Base-by-base conservation (phyloP, 108 stramenopile species). In the Nannochloropsis gaditana region DNA sequence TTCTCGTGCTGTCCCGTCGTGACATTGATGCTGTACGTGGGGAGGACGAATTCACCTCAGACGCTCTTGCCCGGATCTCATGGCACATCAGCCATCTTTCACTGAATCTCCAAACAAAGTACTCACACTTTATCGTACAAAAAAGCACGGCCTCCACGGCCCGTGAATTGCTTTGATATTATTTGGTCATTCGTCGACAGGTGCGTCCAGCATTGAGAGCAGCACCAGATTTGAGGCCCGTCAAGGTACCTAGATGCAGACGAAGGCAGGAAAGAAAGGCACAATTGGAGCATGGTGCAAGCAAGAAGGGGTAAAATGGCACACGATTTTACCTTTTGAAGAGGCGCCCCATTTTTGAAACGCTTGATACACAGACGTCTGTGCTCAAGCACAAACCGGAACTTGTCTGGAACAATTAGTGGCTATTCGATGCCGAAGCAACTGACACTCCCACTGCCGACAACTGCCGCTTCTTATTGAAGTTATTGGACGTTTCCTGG, bases 1-100 rank as follows among this genome's bases (percentile, higher is more conserved):
- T 42, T 84, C 83, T 84, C 83, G 11, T 41, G 43, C 5, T 44
- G 83, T 11, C 83, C 83, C 17, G 83, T 84, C 21, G 31, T 73
- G 15, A 47, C 83, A 44, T 84, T 84, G 21, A 84, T 21, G 19
- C 59, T 73, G n/a, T 73, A 15, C 15, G 3, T 73, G n/a, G n/a
- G 3, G 59, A 73, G 4, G 59, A 73, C 8, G n/a, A 73, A 73
- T n/a, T 73, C 59, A 73, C n/a, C 59, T n/a, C 59, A n/a, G 59
- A 50, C 31, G 31, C 31, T 31, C 31, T 31, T 31, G 31, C 31
- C 31, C 31, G 31, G 31, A 31, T 31, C 31, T 50, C 47, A 50
- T 50, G 47, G 15, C 59, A 73, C 59, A 73, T 6, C n/a, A 6
- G 15, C 6, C n/a, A 4, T 73, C n/a, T 73, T n/a, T 73, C n/a